Evolutionary conservation across 371 early-diverging fungal species (phyloP).

Genomic region (Gilbertella persicaria): DNA sequence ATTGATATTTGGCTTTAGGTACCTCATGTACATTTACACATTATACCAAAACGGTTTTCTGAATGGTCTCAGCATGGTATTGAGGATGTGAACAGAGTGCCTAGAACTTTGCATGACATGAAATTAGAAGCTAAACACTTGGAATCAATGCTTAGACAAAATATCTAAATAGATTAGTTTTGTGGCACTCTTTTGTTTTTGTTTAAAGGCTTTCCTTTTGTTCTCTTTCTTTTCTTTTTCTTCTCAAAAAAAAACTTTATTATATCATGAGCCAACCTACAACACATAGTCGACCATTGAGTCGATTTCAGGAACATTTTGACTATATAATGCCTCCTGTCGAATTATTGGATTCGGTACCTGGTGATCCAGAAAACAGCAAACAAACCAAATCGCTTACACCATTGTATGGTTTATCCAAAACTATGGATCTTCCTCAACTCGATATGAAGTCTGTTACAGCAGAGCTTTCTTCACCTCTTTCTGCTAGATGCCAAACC

Average conservation of each 20-base stretch:
- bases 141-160: slow-evolving; percentile 7
- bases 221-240: background rate
- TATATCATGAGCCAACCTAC: too few relatives aligned
- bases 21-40: slow-evolving; percentile 12
- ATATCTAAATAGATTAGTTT: too few relatives aligned
- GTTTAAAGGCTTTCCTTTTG: background rate
- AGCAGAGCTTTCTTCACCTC: background rate
- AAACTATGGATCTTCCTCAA: background rate
- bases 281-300: slow-evolving; percentile 3
- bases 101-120: slow-evolving; percentile 10
- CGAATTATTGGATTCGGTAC: slow-evolving; percentile 1
- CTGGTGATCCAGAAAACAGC: background rate
- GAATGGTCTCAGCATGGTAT: slow-evolving; percentile 1
- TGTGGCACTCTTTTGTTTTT: background rate
- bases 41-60: slow-evolving; percentile 13
- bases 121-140: slow-evolving; percentile 15
- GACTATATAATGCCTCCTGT: slow-evolving; percentile 9
- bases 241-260: background rate
- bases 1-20: background rate
- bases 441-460: too few relatives aligned
- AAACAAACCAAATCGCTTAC: background rate
- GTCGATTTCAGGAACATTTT: slow-evolving; percentile 14
- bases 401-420: background rate
- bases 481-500: background rate
- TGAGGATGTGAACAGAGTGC: background rate